Evolutionary conservation across 2,329 filamentous ascomycete genomes (phyloP).

Genomic region (Aspergillus japonicus): DNA sequence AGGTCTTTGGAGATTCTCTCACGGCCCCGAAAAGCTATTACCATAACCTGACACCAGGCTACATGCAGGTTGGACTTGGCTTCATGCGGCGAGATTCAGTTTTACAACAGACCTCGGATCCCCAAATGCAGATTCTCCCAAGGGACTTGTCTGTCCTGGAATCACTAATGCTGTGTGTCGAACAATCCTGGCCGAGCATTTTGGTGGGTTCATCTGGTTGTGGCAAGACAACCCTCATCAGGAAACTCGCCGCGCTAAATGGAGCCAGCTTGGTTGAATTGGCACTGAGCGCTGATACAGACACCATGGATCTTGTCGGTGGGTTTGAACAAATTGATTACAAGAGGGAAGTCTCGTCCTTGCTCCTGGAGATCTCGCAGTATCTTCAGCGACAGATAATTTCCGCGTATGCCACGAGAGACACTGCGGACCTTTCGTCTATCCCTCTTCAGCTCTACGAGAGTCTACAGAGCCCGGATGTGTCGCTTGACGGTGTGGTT

Average conservation of each 20-base stretch:
- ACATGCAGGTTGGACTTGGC: conserved; percentile 79
- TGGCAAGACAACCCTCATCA: conserved; percentile 80
- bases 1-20: conserved; percentile 58
- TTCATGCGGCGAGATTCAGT: conserved; percentile 60
- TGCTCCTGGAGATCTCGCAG: conserved; percentile 53
- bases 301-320: conserved; percentile 95
- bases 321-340: conserved; percentile 94
- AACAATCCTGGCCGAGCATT: conserved; percentile 84
- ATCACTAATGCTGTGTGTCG: conserved; percentile 80
- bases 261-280: conserved; percentile 78
- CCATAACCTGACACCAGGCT: conserved; percentile 64
- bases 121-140: conserved; percentile 36
- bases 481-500: conserved; percentile 32
- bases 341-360: conserved; percentile 66
- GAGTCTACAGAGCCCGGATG: conserved; percentile 28
- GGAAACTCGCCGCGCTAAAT: conserved; percentile 73
- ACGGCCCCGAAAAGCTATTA: conserved; percentile 60
- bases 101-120: conserved; percentile 36
- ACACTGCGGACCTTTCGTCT: conserved; percentile 21
- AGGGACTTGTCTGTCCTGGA: conserved; percentile 69
- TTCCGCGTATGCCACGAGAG: conserved; percentile 26
- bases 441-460: conserved; percentile 35
- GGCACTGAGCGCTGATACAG: conserved; percentile 89
- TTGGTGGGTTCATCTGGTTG: conserved; percentile 80
- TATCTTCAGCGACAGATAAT: conserved; percentile 50